These are phyloP conservation scores for Phoma herbarum DNA, from an alignment of 2,329 filamentous ascomycete genomes.

Conservation along the genomic window DNA sequence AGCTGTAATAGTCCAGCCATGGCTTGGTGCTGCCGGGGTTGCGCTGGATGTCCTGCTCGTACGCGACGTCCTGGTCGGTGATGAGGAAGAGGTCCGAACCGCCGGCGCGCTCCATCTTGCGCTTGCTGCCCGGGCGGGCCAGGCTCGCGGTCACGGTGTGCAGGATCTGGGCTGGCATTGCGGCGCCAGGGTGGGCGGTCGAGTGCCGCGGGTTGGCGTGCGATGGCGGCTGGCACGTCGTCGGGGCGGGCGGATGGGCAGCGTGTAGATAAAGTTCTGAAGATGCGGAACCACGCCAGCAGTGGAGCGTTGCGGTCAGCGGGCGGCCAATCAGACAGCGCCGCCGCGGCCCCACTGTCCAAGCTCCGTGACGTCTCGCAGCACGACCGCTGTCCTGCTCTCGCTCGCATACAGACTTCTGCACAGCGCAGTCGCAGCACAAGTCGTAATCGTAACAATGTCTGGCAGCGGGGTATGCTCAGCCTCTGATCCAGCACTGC, in stretches of 20 bases:
- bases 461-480: slow-evolving; percentile 63
- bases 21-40: slow-evolving; percentile 87
- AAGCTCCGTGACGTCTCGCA: slow-evolving; percentile 17
- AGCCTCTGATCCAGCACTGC: background rate
- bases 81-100: slow-evolving; percentile 56
- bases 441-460: slow-evolving; percentile 53
- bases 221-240: slow-evolving; percentile 9
- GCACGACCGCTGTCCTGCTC: background rate
- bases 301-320: background rate
- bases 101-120: slow-evolving; percentile 45
- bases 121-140: slow-evolving; percentile 32
- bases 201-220: slow-evolving; percentile 35
- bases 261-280: slow-evolving; percentile 17
- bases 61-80: slow-evolving; percentile 88
- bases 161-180: slow-evolving; percentile 57
- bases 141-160: slow-evolving; percentile 30
- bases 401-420: no score
- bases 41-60: slow-evolving; percentile 94
- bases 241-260: background rate
- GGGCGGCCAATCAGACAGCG: background rate
- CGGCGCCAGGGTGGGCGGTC: slow-evolving; percentile 43
- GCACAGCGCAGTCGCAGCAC: slow-evolving; percentile 3
- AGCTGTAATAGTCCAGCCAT: slow-evolving; percentile 93
- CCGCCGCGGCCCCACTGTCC: slow-evolving; percentile 4
- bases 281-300: background rate